These are phyloP conservation scores for Aspergillus sclerotialis DNA, from an alignment of 2,329 filamentous ascomycete species.

Conservation along the genomic window DNA sequence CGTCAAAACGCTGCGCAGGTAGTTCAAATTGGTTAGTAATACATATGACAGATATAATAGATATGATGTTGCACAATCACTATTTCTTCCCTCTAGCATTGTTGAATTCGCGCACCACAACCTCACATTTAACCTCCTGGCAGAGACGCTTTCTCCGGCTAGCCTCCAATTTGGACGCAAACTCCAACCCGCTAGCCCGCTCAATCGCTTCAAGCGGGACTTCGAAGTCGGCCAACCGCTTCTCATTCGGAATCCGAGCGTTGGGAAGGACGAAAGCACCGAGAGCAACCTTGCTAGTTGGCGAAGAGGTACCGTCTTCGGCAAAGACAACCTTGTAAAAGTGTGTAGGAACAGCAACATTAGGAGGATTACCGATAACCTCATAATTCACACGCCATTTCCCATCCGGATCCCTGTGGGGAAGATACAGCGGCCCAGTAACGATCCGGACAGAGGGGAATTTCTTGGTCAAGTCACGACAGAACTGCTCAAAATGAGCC, in stretches of 20 bases:
- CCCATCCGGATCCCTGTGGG: conserved; percentile 75
- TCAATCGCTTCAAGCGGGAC: conserved; percentile 90
- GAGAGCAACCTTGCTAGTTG: conserved; percentile 69
- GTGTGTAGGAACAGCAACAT: conserved; percentile 92
- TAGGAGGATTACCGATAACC: conserved; percentile 87
- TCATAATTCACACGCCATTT: conserved; percentile 97
- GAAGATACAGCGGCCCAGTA: conserved; percentile 89
- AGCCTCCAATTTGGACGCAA: conserved; percentile 69
- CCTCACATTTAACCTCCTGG: conserved; percentile 73
- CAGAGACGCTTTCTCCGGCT: conserved; percentile 73
- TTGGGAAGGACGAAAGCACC: conserved; percentile 96
- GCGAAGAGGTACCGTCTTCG: conserved; percentile 61
- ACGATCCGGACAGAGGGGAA: conserved; percentile 89
- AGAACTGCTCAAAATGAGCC: conserved; percentile 98
- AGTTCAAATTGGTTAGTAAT: too few species aligned
- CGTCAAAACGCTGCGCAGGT: too few species aligned
- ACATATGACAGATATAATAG: too few species aligned
- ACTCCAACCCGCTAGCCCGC: conserved; percentile 85
- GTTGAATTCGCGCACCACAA: conserved; percentile 74
- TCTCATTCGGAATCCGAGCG: conserved; percentile 76
- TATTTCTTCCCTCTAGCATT: conserved; percentile 46
- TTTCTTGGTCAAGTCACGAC: conserved; percentile 67
- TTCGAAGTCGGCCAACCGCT: conserved; percentile 85
- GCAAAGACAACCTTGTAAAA: conserved; percentile 99
- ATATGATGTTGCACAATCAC: neutral